Conservation (phyloP, 192 early-diverging fungal species). For the Coemansia sp. region DNA sequence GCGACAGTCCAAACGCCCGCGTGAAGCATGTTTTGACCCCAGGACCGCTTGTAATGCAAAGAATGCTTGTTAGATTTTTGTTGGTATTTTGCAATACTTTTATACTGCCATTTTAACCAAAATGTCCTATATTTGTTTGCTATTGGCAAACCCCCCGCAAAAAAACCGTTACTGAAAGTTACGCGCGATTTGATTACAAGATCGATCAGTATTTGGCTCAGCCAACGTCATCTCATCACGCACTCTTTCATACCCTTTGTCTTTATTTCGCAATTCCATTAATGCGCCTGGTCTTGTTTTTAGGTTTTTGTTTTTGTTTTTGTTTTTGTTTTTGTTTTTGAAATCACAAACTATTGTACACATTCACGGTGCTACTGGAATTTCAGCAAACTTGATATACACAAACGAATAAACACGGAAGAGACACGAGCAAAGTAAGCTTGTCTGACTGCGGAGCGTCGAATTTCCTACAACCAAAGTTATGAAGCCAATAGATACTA, state of each 20-base stretch:
- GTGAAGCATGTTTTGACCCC: background rate
- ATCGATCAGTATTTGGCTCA: background rate
- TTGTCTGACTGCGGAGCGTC: background rate
- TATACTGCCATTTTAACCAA: background rate
- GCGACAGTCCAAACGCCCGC: no score
- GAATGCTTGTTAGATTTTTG: background rate
- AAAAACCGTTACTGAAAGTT: no score
- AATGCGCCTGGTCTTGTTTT: no score
- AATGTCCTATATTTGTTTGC: background rate
- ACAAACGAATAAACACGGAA: background rate
- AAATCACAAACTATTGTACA: background rate
- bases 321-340: background rate
- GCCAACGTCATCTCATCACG: background rate
- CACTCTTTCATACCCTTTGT: background rate
- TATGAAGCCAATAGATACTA: conserved; percentile 40
- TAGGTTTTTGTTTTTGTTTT: background rate
- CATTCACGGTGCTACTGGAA: background rate
- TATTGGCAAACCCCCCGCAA: no score
- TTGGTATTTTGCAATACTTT: background rate
- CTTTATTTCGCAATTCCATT: no score
- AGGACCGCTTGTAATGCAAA: background rate
- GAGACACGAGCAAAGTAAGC: background rate
- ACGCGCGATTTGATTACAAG: background rate
- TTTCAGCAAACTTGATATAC: background rate
- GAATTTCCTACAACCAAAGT: background rate